Evolutionary conservation across 2,329 filamentous ascomycete genomes (phyloP).

Genomic region (Penicillium capsulatum): DNA sequence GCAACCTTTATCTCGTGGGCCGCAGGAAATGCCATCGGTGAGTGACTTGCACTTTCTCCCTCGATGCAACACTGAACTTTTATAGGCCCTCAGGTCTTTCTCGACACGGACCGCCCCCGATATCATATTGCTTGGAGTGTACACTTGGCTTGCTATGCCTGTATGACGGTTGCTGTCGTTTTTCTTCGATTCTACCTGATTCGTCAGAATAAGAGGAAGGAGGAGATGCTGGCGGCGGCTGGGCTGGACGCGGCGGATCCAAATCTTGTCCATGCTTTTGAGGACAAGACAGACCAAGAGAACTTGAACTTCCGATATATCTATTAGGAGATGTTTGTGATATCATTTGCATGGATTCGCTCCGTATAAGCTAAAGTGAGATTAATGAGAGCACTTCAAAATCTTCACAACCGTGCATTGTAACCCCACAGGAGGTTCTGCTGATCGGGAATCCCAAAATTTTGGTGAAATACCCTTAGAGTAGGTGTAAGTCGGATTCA

Average conservation of each 20-base stretch:
- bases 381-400: too few relatives aligned
- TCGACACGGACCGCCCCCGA: conserved; percentile 56
- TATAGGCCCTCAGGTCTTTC: conserved; percentile 60
- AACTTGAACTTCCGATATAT: conserved; percentile 60
- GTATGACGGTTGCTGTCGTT: conserved; percentile 56
- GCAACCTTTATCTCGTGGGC: conserved; percentile 69
- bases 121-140: conserved; percentile 68
- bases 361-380: too few relatives aligned
- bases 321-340: too few relatives aligned
- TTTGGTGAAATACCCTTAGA: too few relatives aligned
- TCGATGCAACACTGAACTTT: not conserved
- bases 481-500: too few relatives aligned
- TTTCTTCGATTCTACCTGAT: conserved; percentile 57
- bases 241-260: conserved; percentile 41
- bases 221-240: conserved; percentile 44
- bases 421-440: too few relatives aligned
- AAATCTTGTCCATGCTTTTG: conserved; percentile 53
- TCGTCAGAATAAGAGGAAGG: conserved; percentile 57
- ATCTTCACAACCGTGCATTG: too few relatives aligned
- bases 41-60: conserved; percentile 14
- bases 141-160: conserved; percentile 64
- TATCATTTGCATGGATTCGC: too few relatives aligned
- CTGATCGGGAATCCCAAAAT: too few relatives aligned
- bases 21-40: conserved; percentile 62
- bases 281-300: conserved; percentile 61